Conservation (phyloP, 805 yeast genomes). For the Danielia oregonensis region DNA sequence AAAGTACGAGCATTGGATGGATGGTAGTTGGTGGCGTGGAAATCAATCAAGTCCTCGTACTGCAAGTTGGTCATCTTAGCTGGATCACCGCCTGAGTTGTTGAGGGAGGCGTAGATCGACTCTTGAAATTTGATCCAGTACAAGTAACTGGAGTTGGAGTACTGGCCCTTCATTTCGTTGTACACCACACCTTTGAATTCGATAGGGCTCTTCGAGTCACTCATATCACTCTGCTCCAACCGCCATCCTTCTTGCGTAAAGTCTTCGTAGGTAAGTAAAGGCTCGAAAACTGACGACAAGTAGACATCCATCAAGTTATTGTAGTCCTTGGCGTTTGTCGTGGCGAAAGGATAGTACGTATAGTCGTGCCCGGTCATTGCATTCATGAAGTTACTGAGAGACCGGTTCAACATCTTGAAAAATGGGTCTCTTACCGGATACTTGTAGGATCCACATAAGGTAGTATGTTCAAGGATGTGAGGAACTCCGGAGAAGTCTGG, state of each 20-base stretch:
- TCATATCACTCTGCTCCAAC: slow-evolving; percentile 64
- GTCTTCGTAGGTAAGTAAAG: slow-evolving; percentile 72
- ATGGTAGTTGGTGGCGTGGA: slow-evolving; percentile 75
- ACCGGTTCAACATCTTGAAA: slow-evolving; percentile 92
- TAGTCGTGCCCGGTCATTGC: slow-evolving; percentile 99
- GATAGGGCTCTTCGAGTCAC: slow-evolving; percentile 58
- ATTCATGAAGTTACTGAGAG: slow-evolving; percentile 95
- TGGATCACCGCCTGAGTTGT: slow-evolving; percentile 96
- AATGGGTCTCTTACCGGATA: slow-evolving; percentile 97
- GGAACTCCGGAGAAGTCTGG: slow-evolving; percentile 96
- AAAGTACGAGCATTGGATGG: slow-evolving; percentile 86
- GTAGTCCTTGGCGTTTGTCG: slow-evolving; percentile 82
- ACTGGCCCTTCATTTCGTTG: slow-evolving; percentile 98
- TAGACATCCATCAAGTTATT: slow-evolving; percentile 83
- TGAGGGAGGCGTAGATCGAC: slow-evolving; percentile 75
- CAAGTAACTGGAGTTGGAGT: slow-evolving; percentile 81
- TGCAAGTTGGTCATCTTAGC: slow-evolving; percentile 65
- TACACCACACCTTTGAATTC: slow-evolving; percentile 93
- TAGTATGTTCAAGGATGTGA: slow-evolving; percentile 93
- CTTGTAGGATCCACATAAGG: slow-evolving; percentile 87
- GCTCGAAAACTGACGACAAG: slow-evolving; percentile 81
- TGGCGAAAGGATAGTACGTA: slow-evolving; percentile 93
- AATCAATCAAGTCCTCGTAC: slow-evolving; percentile 72
- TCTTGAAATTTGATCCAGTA: slow-evolving; percentile 83
- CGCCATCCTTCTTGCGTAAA: slow-evolving; percentile 98